Evolutionary conservation across 2,329 filamentous ascomycete genomes (phyloP).

Genomic region (Hypoxylon sp.): DNA sequence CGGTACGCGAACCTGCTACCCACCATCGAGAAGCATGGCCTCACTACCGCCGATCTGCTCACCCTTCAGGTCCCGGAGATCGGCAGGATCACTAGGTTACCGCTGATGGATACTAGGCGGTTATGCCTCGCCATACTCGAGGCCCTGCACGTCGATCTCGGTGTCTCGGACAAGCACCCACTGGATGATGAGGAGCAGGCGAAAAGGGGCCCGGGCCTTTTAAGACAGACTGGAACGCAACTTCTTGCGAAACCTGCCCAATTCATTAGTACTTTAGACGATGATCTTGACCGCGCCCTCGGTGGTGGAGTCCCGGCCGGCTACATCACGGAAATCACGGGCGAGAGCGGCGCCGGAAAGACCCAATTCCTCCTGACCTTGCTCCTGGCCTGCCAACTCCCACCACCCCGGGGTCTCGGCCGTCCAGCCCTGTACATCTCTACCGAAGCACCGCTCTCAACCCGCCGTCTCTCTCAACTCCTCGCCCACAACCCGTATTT

Average conservation of each 20-base stretch:
- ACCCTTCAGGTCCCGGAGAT: constrained; percentile 86
- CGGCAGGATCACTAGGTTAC: constrained; percentile 86
- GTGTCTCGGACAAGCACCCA: constrained; percentile 49
- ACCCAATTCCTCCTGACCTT: constrained; percentile 92
- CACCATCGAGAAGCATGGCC: constrained; percentile 80
- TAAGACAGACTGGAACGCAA: constrained; percentile 57
- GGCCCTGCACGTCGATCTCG: constrained; percentile 76
- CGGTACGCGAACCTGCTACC: constrained; percentile 82
- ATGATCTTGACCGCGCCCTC: constrained; percentile 76
- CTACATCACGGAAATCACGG: constrained; percentile 89
- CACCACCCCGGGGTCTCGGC: constrained; percentile 77
- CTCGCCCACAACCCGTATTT: constrained; percentile 77
- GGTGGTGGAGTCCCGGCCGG: constrained; percentile 86
- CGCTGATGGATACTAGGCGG: constrained; percentile 83
- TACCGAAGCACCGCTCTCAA: constrained; percentile 89
- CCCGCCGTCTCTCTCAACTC: constrained; percentile 84
- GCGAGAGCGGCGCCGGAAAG: constrained; percentile 95
- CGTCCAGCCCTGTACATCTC: constrained; percentile 92
- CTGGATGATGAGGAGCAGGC: background rate
- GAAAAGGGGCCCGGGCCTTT: constrained; percentile 10
- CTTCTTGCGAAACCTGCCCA: constrained; percentile 61
- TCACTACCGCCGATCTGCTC: constrained; percentile 88
- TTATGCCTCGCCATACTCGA: constrained; percentile 77
- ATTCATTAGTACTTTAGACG: constrained; percentile 85
- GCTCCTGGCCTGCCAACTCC: constrained; percentile 86